These are phyloP conservation scores for Peziza echinospora DNA, from an alignment of 495 filamentous ascomycete genomes.

Conservation along the genomic window DNA sequence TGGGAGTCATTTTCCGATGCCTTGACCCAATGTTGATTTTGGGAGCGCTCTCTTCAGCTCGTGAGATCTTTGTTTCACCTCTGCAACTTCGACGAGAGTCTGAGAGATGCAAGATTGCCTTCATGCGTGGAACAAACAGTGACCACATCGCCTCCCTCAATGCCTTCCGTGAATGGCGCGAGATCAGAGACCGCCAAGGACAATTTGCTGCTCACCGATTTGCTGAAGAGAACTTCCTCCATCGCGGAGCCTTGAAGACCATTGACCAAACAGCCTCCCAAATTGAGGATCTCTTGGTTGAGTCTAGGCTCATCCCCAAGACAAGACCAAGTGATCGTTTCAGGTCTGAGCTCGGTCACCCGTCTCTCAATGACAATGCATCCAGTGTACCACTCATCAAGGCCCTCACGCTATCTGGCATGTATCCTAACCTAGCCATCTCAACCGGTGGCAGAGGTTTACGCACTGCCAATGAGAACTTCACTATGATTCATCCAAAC, in stretches of 20 bases:
- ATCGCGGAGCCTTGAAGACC: conserved; percentile 22
- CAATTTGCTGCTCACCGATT: conserved; percentile 17
- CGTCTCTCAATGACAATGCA: conserved; percentile 29
- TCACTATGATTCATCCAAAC: conserved; percentile 25
- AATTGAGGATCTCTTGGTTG: conserved; percentile 26
- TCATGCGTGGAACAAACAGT: conserved; percentile 24
- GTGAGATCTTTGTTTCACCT: conserved; percentile 26
- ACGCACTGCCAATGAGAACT: conserved; percentile 24
- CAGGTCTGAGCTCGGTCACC: conserved; percentile 24
- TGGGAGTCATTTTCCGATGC: conserved; percentile 39
- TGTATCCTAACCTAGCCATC: conserved; percentile 30
- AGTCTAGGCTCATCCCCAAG: conserved; percentile 24
- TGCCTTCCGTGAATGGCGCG: conserved; percentile 27
- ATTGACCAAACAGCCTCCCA: conserved; percentile 26
- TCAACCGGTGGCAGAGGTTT: conserved; percentile 17
- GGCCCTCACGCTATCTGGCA: conserved; percentile 27
- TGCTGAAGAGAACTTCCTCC: conserved; percentile 22
- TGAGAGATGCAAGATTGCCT: conserved; percentile 19
- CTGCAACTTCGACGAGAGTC: conserved; percentile 20
- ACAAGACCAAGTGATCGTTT: conserved; percentile 13
- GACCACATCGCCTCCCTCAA: conserved; percentile 35
- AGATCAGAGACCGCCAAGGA: conserved; percentile 17
- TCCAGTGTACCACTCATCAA: conserved; percentile 28
- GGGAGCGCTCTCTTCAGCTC: conserved; percentile 23
- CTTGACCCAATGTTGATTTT: conserved; percentile 38